These are phyloP conservation scores for Bipolaris sorokiniana DNA, from an alignment of 2,329 filamentous ascomycete genomes.

Conservation along the genomic window DNA sequence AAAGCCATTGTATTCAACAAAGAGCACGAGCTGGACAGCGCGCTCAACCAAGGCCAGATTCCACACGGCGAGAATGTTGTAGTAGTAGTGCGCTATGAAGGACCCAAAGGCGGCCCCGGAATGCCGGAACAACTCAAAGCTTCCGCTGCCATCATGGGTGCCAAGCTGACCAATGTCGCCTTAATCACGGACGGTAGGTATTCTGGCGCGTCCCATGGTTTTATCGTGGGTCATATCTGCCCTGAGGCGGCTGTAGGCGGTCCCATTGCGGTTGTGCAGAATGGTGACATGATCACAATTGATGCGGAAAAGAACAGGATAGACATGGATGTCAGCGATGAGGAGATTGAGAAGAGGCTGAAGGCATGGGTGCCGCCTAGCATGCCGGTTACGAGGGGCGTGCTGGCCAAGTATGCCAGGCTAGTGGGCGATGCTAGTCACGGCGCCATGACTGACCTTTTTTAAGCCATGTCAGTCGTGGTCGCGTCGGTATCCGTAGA, in stretches of 20 bases:
- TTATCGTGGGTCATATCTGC: slow-evolving; percentile 91
- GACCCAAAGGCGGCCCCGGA: slow-evolving; percentile 88
- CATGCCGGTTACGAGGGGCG: slow-evolving; percentile 78
- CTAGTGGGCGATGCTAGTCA: slow-evolving; percentile 91
- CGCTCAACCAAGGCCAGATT: slow-evolving; percentile 73
- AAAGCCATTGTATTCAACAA: slow-evolving; percentile 85
- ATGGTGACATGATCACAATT: slow-evolving; percentile 86
- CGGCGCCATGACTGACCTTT: slow-evolving; percentile 86
- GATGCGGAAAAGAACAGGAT: slow-evolving; percentile 77
- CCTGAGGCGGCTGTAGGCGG: slow-evolving; percentile 90
- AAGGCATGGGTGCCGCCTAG: slow-evolving; percentile 73
- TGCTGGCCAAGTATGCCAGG: slow-evolving; percentile 86
- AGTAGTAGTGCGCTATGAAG: slow-evolving; percentile 89
- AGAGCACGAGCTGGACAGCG: slow-evolving; percentile 77
- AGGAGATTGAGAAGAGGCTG: slow-evolving; percentile 70
- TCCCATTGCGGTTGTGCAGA: slow-evolving; percentile 79
- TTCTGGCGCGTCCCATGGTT: slow-evolving; percentile 85
- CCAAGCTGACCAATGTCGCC: slow-evolving; percentile 83
- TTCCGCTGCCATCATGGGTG: slow-evolving; percentile 89
- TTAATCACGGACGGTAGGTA: slow-evolving; percentile 93
- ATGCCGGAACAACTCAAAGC: slow-evolving; percentile 96
- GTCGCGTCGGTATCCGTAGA: neutral
- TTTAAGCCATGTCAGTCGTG: slow-evolving; percentile 43
- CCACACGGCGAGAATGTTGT: slow-evolving; percentile 81
- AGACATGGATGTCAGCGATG: slow-evolving; percentile 73